Percentiles rank a stretch among this genome's conserved stretches.
These are phyloP conservation scores for Calocera cornea DNA, from an alignment of 768 basidiomycete species.

Conservation along the genomic window DNA sequence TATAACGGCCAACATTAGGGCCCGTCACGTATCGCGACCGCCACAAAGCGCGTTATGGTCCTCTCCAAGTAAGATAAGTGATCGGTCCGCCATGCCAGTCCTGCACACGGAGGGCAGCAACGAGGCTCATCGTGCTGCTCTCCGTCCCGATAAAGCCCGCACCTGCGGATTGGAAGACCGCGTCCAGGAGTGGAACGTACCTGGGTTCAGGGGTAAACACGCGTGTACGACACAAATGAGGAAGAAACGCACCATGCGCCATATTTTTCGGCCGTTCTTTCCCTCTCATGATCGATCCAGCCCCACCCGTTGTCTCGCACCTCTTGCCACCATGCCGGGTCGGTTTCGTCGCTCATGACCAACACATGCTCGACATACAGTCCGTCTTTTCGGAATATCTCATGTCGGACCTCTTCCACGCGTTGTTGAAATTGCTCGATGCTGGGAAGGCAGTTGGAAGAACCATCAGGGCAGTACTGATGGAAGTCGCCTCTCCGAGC, in stretches of 20 bases:
- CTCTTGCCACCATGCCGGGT: conserved; percentile 10
- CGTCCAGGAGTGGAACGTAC: conserved; percentile 64
- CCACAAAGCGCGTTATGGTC: neutral
- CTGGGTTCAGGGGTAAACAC: conserved; percentile 22
- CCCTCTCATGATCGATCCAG: conserved; percentile 11
- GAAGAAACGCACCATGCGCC: conserved; percentile 3
- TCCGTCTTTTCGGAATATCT: conserved; percentile 19
- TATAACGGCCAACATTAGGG: too few species aligned
- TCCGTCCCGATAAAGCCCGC: conserved; percentile 61
- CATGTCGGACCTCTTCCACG: conserved; percentile 42
- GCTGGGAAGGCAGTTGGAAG: conserved; percentile 6
- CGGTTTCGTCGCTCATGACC: conserved; percentile 9
- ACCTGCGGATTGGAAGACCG: conserved; percentile 53
- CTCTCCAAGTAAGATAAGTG: neutral
- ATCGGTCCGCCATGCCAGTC: conserved; percentile 45
- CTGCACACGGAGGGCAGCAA: conserved; percentile 55
- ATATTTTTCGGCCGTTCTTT: conserved; percentile 9
- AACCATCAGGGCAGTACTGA: conserved; percentile 30
- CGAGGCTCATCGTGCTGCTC: conserved; percentile 52
- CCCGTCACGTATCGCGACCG: too few species aligned
- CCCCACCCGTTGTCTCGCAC: conserved; percentile 12
- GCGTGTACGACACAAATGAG: neutral
- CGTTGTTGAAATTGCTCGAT: conserved; percentile 23
- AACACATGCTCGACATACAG: conserved; percentile 11
- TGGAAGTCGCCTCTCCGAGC: conserved; percentile 44